A percentile compares a stretch with the other conserved stretches of the same genome.
Conservation (phyloP, 805 yeast genomes). For the Tetrapisispora namnaoensis region DNA sequence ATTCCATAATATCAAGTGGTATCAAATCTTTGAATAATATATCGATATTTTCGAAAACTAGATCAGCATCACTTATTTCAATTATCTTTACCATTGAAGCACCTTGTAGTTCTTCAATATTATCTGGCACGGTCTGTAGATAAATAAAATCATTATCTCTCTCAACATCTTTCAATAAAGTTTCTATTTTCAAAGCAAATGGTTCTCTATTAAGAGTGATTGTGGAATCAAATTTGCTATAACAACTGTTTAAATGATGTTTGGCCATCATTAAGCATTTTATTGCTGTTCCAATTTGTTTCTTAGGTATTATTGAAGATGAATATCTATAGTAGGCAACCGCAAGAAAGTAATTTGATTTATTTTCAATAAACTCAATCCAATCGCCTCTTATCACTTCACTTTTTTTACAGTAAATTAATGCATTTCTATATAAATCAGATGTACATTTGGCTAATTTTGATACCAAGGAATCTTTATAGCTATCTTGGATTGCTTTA, state of each 20-base stretch:
- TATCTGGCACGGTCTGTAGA: constrained; percentile 51
- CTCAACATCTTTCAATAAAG: constrained; percentile 45
- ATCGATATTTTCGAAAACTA: constrained; percentile 17
- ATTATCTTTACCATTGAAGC: constrained; percentile 49
- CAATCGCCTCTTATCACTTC: constrained; percentile 52
- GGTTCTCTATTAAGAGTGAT: constrained; percentile 22
- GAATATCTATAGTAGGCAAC: constrained; percentile 63
- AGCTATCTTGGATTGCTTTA: constrained; percentile 39
- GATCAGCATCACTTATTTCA: constrained; percentile 22
- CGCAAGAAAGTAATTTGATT: constrained; percentile 55
- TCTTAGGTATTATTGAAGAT: constrained; percentile 22
- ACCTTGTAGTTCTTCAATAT: constrained; percentile 35
- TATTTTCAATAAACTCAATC: constrained; percentile 51
- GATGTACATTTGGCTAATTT: constrained; percentile 57
- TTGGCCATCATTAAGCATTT: constrained; percentile 33
- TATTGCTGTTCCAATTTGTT: constrained; percentile 64
- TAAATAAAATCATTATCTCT: constrained; percentile 77
- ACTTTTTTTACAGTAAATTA: constrained; percentile 36
- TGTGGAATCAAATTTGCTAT: neutral
- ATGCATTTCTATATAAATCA: constrained; percentile 42
- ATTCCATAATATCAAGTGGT: constrained; percentile 58
- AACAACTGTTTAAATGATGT: neutral
- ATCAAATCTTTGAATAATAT: constrained; percentile 49
- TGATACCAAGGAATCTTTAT: constrained; percentile 52
- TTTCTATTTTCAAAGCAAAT: constrained; percentile 36